Evolutionary conservation across 108 stramenopile genomes (phyloP), one percentile per base, ranked within the genome.

Genomic region (Craspedostauros australis): DNA sequence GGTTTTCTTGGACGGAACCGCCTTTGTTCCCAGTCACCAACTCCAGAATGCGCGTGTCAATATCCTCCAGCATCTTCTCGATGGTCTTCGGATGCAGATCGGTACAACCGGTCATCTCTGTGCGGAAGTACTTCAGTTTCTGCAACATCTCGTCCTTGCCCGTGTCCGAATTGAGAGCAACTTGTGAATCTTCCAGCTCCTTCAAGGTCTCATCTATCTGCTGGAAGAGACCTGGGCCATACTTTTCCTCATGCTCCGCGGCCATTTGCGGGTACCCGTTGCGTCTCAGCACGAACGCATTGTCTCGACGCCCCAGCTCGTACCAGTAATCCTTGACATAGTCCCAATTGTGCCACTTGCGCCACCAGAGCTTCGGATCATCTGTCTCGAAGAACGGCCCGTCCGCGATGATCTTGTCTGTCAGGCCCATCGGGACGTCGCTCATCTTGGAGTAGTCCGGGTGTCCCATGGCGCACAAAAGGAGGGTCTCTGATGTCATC

Each of bases 181-280:
- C 46, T 30, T 11, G 39, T 57, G 4, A 57, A 20, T 57, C 50
- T 12, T 59, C 45, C 4, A 75, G 50, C 27, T 34, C 55, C 7
- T 60, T 31, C 26, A 73, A 37, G 11, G 60, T 62, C 0, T 45
- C 60, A 33, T 74, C 53, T 3, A 75, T 65, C 54, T 76, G 49
- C 19, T 43, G 24, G 30, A 80, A 76, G 5, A 72, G 34, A 1
- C 79, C 74, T 14, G 75, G 71, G 4, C 84, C 88, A 57, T 86
- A 90, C 61, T 82, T 81, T 53, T 77, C 72, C 67, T 90, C 88
- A 47, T 90, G 88, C 52, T 90, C 88, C 11, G 76, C 66, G 28
- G 88, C 84, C 62, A 90, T 74, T 59, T 70, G 60, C 15, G 74
- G 73, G 54, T 82, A 86, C 4, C 88, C 88, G 46, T 64, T 75